Evolutionary conservation across 345 rosid species (phyloP).

Genomic region (Streptanthus diversifolius): DNA sequence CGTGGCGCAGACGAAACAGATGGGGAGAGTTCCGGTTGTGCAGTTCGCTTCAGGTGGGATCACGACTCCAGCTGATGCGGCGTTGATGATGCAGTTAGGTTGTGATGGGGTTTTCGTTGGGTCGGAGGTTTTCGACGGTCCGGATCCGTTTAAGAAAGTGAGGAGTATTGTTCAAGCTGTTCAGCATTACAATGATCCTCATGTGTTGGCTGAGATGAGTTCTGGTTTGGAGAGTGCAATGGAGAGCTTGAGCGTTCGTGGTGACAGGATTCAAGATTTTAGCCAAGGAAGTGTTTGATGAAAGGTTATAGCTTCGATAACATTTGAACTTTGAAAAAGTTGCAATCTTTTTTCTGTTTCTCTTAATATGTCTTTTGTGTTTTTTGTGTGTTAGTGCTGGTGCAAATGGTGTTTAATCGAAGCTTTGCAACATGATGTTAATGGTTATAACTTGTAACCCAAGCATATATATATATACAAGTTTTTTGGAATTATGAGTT

Average conservation of each 20-base stretch:
- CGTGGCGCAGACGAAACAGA: constrained; percentile 59
- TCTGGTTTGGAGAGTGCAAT: constrained; percentile 39
- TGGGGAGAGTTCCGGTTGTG: constrained; percentile 61
- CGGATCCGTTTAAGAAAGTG: constrained; percentile 48
- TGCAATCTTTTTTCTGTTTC: not conserved
- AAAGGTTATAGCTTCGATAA: not conserved
- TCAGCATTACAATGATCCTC: constrained; percentile 58
- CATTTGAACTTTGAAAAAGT: not conserved
- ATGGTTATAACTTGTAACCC: not conserved
- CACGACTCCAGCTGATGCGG: constrained; percentile 59
- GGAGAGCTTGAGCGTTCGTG: constrained; percentile 21
- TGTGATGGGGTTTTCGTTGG: constrained; percentile 64
- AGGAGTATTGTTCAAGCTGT: constrained; percentile 57
- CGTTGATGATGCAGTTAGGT: constrained; percentile 68
- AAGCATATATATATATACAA: too few species aligned
- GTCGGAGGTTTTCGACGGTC: constrained; percentile 42
- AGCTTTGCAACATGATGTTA: constrained; percentile 1
- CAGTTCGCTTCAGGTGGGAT: constrained; percentile 62
- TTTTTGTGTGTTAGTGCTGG: not conserved
- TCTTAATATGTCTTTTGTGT: not conserved
- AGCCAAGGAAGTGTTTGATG: constrained; percentile 17
- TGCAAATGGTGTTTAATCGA: not conserved
- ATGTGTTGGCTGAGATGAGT: constrained; percentile 49
- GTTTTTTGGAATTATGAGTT: too few species aligned
- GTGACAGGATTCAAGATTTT: constrained; percentile 32